Evolutionary conservation across 2,329 filamentous ascomycete species (phyloP).

Genomic region (Penicillium aurantiogriseum): DNA sequence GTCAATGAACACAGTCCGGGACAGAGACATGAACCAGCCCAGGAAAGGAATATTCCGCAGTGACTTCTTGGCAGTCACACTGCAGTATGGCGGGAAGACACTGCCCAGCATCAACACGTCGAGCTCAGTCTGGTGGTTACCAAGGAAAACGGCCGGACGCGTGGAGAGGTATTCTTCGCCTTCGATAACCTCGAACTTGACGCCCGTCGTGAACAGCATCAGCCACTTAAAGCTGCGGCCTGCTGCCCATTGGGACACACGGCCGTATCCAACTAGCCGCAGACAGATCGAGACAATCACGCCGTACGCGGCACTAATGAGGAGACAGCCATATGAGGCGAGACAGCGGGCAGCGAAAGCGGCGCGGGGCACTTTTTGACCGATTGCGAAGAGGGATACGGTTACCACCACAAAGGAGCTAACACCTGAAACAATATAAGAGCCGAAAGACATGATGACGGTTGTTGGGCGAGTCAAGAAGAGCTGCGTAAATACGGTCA

Average conservation of each 20-base stretch:
- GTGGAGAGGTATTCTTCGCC: conserved; percentile 64
- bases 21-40: conserved; percentile 90
- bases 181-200: conserved; percentile 69
- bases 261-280: conserved; percentile 67
- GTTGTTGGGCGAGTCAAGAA: conserved; percentile 23
- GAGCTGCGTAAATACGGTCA: conserved; percentile 8
- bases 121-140: conserved; percentile 94
- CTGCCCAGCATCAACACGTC: conserved; percentile 88
- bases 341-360: conserved; percentile 49
- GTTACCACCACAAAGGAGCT: conserved; percentile 64
- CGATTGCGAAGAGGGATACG: conserved; percentile 47
- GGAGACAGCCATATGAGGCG: conserved; percentile 46
- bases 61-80: conserved; percentile 86
- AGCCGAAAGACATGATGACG: conserved; percentile 60
- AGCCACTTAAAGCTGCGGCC: conserved; percentile 75
- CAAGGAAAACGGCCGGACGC: conserved; percentile 85
- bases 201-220: conserved; percentile 73
- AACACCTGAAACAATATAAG: conserved; percentile 58
- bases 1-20: conserved; percentile 92
- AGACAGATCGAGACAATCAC: conserved; percentile 71
- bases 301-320: conserved; percentile 65
- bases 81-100: conserved; percentile 89
- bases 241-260: conserved; percentile 80
- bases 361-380: conserved; percentile 43
- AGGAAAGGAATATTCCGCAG: conserved; percentile 78